Conservation (phyloP, 768 basidiomycete genomes). For the Collybiopsis confluens region DNA sequence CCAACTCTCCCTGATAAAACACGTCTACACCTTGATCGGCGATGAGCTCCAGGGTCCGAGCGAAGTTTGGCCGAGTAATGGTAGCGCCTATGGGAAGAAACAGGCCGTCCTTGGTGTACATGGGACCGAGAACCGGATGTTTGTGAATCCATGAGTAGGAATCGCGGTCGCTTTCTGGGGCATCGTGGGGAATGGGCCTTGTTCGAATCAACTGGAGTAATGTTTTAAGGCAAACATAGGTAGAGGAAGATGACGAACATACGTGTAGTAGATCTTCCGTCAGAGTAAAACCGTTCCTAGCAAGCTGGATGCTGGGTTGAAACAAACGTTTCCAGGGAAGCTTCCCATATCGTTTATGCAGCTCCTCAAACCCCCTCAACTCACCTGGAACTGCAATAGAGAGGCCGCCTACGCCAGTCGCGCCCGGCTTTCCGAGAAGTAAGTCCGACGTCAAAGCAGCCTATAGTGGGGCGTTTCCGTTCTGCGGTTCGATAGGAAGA, state of each 20-base stretch:
- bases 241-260: neutral
- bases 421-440: constrained; percentile 17
- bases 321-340: constrained; percentile 48
- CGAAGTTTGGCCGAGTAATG: constrained; percentile 15
- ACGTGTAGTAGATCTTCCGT: constrained; percentile 1
- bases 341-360: constrained; percentile 61
- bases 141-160: constrained; percentile 10
- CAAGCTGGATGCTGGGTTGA: constrained; percentile 1
- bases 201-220: constrained; percentile 18
- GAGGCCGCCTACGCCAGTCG: constrained; percentile 57
- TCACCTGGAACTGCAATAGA: constrained; percentile 72
- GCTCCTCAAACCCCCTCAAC: constrained; percentile 61
- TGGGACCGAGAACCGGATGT: neutral
- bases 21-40: constrained; percentile 17
- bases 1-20: constrained; percentile 18
- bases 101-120: constrained; percentile 11
- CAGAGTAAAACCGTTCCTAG: neutral
- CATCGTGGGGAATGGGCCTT: constrained; percentile 18
- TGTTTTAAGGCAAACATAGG: constrained; percentile 12
- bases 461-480: no score
- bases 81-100: neutral
- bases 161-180: constrained; percentile 12
- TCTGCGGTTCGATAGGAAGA: no score
- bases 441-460: constrained; percentile 68
- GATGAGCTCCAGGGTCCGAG: constrained; percentile 17